phyloP scores from a whole-genome alignment of 805 yeast genomes.

The Kodamaea kakaduensis region DNA sequence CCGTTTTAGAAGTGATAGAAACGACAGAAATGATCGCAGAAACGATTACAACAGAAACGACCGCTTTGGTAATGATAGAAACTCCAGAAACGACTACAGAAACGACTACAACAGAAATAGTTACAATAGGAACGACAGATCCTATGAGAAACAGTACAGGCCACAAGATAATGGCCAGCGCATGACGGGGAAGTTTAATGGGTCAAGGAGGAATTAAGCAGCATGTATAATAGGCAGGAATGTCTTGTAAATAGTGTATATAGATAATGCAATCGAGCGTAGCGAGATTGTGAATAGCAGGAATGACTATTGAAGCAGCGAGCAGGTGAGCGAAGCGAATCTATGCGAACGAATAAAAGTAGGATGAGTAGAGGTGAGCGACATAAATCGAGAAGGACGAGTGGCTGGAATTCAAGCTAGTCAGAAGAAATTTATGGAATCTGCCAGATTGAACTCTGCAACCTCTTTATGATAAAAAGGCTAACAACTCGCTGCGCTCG shows the following conservation, averaged over 20 bases:
- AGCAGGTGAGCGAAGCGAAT: too few species aligned
- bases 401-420: too few species aligned
- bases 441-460: too few species aligned
- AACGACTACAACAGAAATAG: background rate
- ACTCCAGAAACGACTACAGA: background rate
- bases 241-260: slow-evolving; percentile 6
- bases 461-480: too few species aligned
- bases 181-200: slow-evolving; percentile 6
- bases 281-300: background rate
- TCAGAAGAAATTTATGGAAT: too few species aligned
- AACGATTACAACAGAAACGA: background rate
- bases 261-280: slow-evolving; percentile 3
- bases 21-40: slow-evolving; percentile 7
- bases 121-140: slow-evolving; percentile 3
- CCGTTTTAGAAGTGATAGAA: background rate
- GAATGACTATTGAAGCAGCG: background rate
- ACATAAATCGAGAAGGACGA: too few species aligned
- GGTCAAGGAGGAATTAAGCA: slow-evolving; percentile 7
- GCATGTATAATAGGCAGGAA: slow-evolving; percentile 2
- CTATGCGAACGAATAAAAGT: too few species aligned
- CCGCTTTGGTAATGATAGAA: background rate
- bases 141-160: background rate
- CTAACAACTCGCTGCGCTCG: too few species aligned
- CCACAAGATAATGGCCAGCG: slow-evolving; percentile 2
- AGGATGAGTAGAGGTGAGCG: too few species aligned